phyloP scores from a whole-genome alignment of 2,329 filamentous ascomycete genomes.

The Pseudohalonectria lignicola region DNA sequence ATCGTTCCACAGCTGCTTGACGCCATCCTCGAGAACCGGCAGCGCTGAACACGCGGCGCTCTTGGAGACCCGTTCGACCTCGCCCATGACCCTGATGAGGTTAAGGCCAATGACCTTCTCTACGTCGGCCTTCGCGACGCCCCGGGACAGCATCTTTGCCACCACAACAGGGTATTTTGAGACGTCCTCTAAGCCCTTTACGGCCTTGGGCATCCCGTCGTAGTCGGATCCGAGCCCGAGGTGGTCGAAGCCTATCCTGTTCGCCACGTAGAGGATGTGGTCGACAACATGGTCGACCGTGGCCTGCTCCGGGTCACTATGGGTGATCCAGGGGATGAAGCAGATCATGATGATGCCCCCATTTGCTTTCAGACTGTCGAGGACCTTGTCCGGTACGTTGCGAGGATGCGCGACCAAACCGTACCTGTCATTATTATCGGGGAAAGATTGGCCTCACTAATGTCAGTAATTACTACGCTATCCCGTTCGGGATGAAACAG shows the following conservation, averaged over 20 bases:
- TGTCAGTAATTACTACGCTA: too few species aligned
- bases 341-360: slow-evolving; percentile 26
- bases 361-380: slow-evolving; percentile 21
- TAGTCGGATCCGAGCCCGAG: slow-evolving; percentile 87
- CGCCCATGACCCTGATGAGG: slow-evolving; percentile 71
- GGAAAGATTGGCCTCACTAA: too few species aligned
- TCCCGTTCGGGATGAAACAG: background rate
- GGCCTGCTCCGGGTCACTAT: slow-evolving; percentile 44
- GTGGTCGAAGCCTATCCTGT: slow-evolving; percentile 74
- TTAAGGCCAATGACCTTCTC: slow-evolving; percentile 74
- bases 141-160: slow-evolving; percentile 59
- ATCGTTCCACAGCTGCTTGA: background rate
- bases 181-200: slow-evolving; percentile 72
- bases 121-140: slow-evolving; percentile 63
- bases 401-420: slow-evolving; percentile 10
- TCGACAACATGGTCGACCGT: slow-evolving; percentile 68
- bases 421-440: background rate
- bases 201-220: slow-evolving; percentile 60
- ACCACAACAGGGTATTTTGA: slow-evolving; percentile 72
- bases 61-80: slow-evolving; percentile 65
- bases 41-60: background rate
- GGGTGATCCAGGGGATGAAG: slow-evolving; percentile 15
- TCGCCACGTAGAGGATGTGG: slow-evolving; percentile 75
- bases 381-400: slow-evolving; percentile 28
- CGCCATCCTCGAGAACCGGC: background rate